Percentiles rank a stretch among this genome's conserved stretches.
Conservation (phyloP, 2,329 filamentous ascomycete genomes). For the Aphanocladium album region DNA sequence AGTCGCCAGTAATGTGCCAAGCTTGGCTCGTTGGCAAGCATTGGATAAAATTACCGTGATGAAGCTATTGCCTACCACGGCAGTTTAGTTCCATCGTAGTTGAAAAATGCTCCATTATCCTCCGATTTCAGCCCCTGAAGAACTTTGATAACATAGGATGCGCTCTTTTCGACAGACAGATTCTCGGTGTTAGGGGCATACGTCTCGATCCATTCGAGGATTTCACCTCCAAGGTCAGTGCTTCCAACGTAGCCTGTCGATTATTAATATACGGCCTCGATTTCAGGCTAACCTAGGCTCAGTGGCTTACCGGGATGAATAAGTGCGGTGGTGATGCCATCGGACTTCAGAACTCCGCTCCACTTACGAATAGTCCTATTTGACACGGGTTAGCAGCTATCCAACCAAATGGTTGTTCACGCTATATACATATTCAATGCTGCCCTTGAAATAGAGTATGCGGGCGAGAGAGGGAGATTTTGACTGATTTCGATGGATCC, state of each 20-base stretch:
- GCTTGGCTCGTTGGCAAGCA: too few relatives aligned
- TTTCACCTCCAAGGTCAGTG: background rate
- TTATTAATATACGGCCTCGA: background rate
- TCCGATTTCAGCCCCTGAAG: background rate
- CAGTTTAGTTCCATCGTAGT: background rate
- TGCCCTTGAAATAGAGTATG: background rate
- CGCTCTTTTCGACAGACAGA: background rate
- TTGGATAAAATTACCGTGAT: too few relatives aligned
- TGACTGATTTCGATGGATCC: slow-evolving; percentile 18
- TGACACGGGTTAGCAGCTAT: slow-evolving; percentile 16
- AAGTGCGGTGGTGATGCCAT: slow-evolving; percentile 18
- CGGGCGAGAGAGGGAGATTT: background rate
- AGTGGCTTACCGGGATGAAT: slow-evolving; percentile 19
- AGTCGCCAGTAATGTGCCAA: too few relatives aligned
- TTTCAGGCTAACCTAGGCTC: background rate
- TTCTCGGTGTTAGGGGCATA: background rate
- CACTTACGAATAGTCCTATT: slow-evolving; percentile 20
- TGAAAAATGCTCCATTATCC: background rate
- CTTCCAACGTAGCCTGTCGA: background rate
- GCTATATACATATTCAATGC: background rate
- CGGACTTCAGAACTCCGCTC: slow-evolving; percentile 18
- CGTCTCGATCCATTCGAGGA: background rate
- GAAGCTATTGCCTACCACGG: too few relatives aligned
- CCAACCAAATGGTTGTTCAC: background rate
- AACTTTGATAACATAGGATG: background rate